Evolutionary conservation across 2,329 filamentous ascomycete genomes (phyloP).

Genomic region (Nemania abortiva): DNA sequence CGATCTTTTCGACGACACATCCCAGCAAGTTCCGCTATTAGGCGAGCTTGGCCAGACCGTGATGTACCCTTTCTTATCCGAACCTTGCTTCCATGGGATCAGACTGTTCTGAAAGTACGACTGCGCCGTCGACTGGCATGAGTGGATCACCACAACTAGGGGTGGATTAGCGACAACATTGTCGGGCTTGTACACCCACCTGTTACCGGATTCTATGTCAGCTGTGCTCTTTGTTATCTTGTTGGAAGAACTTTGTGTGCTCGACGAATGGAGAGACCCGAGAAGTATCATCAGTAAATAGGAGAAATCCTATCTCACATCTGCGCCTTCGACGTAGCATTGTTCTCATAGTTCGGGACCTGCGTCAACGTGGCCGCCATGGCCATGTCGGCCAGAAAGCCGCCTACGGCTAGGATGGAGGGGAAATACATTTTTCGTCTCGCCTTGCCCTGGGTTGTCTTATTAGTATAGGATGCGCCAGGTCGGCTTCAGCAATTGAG

Average conservation of each 20-base stretch:
- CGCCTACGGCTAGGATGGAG: slow-evolving; percentile 38
- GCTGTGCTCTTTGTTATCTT: background rate
- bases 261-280: background rate
- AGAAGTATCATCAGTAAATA: background rate
- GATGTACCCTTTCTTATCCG: slow-evolving; percentile 54
- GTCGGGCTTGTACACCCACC: slow-evolving; percentile 55
- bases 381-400: slow-evolving; percentile 43
- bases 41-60: slow-evolving; percentile 66
- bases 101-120: slow-evolving; percentile 54
- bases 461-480: background rate
- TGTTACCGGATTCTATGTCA: slow-evolving; percentile 17
- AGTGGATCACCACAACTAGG: slow-evolving; percentile 55
- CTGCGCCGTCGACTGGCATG: slow-evolving; percentile 54
- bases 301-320: slow-evolving; percentile 47
- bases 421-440: slow-evolving; percentile 39
- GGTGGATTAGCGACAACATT: slow-evolving; percentile 52
- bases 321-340: slow-evolving; percentile 53
- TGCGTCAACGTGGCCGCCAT: slow-evolving; percentile 51
- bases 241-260: background rate
- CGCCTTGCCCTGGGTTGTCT: background rate
- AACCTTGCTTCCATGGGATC: slow-evolving; percentile 53
- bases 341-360: slow-evolving; percentile 53
- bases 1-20: slow-evolving; percentile 62
- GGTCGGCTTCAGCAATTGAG: background rate
- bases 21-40: slow-evolving; percentile 66